Conservation (phyloP, 2,329 filamentous ascomycete genomes). For the Lachnellula hyalina region DNA sequence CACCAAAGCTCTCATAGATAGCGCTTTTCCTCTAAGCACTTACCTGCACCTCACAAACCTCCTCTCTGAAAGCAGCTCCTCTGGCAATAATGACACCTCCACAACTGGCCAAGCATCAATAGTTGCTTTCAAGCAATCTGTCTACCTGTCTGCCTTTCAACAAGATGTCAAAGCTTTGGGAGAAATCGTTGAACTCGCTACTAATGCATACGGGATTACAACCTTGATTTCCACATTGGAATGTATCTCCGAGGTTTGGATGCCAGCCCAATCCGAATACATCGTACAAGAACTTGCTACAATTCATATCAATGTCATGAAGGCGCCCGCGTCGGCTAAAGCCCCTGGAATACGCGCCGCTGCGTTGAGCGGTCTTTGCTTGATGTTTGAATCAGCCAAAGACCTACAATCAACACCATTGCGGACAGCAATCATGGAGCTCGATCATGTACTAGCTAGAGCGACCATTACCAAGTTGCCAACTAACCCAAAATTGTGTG, state of each 20-base stretch:
- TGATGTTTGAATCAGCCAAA: neutral
- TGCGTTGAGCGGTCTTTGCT: slow-evolving; percentile 42
- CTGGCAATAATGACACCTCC: neutral
- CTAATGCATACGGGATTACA: slow-evolving; percentile 1
- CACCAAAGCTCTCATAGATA: too few species aligned
- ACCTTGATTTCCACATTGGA: slow-evolving; percentile 12
- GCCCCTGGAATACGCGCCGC: slow-evolving; percentile 41
- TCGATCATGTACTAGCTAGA: neutral
- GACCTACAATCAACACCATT: neutral
- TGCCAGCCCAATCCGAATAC: neutral
- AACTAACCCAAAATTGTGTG: neutral
- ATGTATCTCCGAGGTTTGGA: slow-evolving; percentile 12
- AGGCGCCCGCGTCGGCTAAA: neutral
- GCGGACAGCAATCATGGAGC: neutral
- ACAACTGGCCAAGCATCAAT: neutral
- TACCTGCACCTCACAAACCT: neutral
- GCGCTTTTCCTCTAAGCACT: neutral
- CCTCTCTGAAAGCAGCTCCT: neutral
- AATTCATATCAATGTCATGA: neutral
- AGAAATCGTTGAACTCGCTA: neutral
- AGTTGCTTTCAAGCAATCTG: slow-evolving; percentile 4
- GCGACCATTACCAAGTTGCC: neutral
- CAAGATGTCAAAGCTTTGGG: slow-evolving; percentile 3
- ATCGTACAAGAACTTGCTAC: neutral
- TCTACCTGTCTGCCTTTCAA: slow-evolving; percentile 5